Evolutionary conservation across 2,329 filamentous ascomycete genomes (phyloP).

Genomic region (Chrysoporthe puriensis): DNA sequence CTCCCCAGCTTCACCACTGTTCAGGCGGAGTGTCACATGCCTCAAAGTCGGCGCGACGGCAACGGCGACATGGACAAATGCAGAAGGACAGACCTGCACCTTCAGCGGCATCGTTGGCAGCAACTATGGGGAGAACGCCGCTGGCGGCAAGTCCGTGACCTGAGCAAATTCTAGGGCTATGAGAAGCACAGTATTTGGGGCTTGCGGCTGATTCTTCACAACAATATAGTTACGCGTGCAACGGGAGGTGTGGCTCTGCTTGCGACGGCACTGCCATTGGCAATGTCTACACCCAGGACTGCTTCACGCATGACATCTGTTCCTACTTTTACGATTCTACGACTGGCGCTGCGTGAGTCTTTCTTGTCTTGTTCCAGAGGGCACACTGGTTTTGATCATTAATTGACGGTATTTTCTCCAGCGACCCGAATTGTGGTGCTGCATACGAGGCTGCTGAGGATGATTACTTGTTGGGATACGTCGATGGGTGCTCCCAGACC

Average conservation of each 20-base stretch:
- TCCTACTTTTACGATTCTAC: constrained; percentile 53
- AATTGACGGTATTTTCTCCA: constrained; percentile 28
- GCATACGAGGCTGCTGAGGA: constrained; percentile 49
- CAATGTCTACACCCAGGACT: constrained; percentile 54
- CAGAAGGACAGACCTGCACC: constrained; percentile 45
- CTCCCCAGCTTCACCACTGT: constrained; percentile 21
- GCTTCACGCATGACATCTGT: constrained; percentile 55
- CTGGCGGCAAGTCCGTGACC: constrained; percentile 47
- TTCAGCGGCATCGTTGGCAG: constrained; percentile 50
- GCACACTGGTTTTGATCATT: not conserved
- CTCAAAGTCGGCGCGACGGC: constrained; percentile 44
- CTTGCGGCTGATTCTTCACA: not conserved
- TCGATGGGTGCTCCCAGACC: constrained; percentile 40
- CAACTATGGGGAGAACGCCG: constrained; percentile 49
- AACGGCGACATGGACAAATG: constrained; percentile 51
- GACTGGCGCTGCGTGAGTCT: constrained; percentile 47
- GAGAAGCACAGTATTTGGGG: not conserved
- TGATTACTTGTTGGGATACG: constrained; percentile 44
- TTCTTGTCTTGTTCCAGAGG: not conserved
- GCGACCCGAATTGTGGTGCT: constrained; percentile 52
- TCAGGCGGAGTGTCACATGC: constrained; percentile 42
- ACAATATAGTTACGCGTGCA: constrained; percentile 49
- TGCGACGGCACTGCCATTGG: constrained; percentile 48
- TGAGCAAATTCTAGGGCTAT: too few species aligned
- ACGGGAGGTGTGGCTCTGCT: constrained; percentile 52